phyloP scores from a whole-genome alignment of 202 grass and related monocot genomes.

The Digitaria exilis region DNA sequence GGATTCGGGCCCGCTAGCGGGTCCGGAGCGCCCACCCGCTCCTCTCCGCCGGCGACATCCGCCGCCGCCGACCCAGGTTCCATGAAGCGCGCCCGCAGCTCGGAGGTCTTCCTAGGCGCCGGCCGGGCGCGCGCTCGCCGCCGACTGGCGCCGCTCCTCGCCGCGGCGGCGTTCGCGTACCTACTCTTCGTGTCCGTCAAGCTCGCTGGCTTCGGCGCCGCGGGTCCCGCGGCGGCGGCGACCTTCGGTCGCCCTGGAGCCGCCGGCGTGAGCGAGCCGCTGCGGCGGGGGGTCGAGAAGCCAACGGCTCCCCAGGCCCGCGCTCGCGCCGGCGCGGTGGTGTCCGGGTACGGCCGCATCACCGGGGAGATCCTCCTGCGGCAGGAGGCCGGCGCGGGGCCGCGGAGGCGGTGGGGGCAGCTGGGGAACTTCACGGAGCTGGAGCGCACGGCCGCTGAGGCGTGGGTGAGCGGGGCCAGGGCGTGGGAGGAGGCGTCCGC shows the following conservation, averaged over 20 bases:
- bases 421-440: slow-evolving; percentile 80
- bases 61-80: slow-evolving; percentile 12
- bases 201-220: slow-evolving; percentile 49
- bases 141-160: slow-evolving; percentile 50
- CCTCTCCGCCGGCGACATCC: slow-evolving; percentile 15
- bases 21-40: slow-evolving; percentile 11
- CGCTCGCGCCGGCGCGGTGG: neutral
- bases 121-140: slow-evolving; percentile 43
- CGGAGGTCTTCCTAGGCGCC: slow-evolving; percentile 46
- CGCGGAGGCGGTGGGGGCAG: slow-evolving; percentile 33
- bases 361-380: slow-evolving; percentile 66
- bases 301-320: neutral
- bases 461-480: slow-evolving; percentile 61
- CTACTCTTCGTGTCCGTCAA: slow-evolving; percentile 68
- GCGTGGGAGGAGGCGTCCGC: slow-evolving; percentile 69
- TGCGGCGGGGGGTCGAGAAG: slow-evolving; percentile 37
- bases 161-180: slow-evolving; percentile 57
- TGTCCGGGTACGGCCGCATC: slow-evolving; percentile 67
- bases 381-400: neutral
- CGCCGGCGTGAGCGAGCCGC: neutral
- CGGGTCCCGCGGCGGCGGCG: neutral
- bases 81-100: slow-evolving; percentile 83
- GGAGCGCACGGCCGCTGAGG: slow-evolving; percentile 63
- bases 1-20: slow-evolving; percentile 27
- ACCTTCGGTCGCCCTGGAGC: neutral